Percentiles rank a stretch among this genome's conserved stretches.
phyloP scores from a whole-genome alignment of 108 stramenopile genomes.

The Nitzschia putrida region DNA sequence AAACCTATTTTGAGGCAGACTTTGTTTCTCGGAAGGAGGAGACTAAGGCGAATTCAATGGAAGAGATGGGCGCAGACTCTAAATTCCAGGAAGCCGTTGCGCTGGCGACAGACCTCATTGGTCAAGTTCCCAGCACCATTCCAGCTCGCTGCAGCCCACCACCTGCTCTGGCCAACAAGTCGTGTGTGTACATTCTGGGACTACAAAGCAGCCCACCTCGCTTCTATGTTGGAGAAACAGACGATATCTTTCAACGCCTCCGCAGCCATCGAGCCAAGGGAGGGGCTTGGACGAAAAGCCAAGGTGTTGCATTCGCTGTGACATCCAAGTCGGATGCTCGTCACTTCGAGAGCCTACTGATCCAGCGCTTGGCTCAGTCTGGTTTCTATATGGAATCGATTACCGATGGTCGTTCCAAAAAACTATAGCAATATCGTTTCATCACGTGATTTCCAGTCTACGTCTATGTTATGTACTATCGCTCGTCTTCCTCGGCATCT shows the following conservation, averaged over 20 bases:
- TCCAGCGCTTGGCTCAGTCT: constrained; percentile 56
- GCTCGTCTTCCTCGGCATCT: constrained; percentile 27
- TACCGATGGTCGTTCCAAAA: constrained; percentile 53
- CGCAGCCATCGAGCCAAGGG: constrained; percentile 69
- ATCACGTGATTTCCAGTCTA: neutral
- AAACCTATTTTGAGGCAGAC: neutral
- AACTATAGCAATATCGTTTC: neutral
- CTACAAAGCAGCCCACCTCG: constrained; percentile 24
- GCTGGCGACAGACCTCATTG: constrained; percentile 21
- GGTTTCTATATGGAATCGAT: constrained; percentile 67
- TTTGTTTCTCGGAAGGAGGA: constrained; percentile 2
- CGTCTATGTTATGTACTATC: neutral
- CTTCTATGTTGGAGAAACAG: constrained; percentile 91
- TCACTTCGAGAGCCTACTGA: constrained; percentile 65
- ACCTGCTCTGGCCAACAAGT: constrained; percentile 59
- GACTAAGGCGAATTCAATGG: neutral
- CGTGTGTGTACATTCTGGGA: constrained; percentile 82
- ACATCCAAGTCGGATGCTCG: constrained; percentile 72
- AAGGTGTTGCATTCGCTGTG: constrained; percentile 54
- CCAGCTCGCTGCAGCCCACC: constrained; percentile 64
- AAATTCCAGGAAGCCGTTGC: constrained; percentile 37
- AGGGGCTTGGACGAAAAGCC: constrained; percentile 38
- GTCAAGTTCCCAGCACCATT: constrained; percentile 27
- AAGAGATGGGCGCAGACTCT: neutral
- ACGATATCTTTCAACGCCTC: constrained; percentile 63